Evolutionary conservation across 257 asterid genomes (phyloP).

Genomic region (Marsdenia floribunda): DNA sequence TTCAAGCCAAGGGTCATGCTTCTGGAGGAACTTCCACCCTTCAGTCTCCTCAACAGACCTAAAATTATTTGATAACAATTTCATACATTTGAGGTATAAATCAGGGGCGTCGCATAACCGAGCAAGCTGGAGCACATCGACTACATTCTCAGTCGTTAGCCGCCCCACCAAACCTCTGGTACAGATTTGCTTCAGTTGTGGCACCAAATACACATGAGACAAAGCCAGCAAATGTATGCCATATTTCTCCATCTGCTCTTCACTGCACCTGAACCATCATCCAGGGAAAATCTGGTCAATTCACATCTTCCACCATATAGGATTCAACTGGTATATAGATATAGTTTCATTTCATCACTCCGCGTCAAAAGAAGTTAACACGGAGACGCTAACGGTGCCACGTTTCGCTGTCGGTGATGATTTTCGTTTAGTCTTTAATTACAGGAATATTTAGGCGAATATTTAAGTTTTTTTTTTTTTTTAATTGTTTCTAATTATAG

Average conservation of each 20-base stretch:
- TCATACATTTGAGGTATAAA: conserved; percentile 70
- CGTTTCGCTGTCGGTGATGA: conserved; percentile 11
- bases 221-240: conserved; percentile 76
- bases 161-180: conserved; percentile 41
- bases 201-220: conserved; percentile 76
- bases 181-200: conserved; percentile 76
- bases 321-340: not conserved
- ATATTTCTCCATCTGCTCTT: conserved; percentile 69
- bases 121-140: conserved; percentile 85
- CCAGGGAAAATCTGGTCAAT: conserved; percentile 24
- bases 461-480: not conserved
- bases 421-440: not conserved
- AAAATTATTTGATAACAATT: conserved; percentile 41
- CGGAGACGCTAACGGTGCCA: not conserved
- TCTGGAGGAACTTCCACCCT: conserved; percentile 81
- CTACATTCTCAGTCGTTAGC: conserved; percentile 52
- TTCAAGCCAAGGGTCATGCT: conserved; percentile 76
- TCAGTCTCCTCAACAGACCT: conserved; percentile 68
- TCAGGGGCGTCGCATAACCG: conserved; percentile 85
- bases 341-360: not conserved
- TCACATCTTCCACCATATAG: not conserved
- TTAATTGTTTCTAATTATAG: no score
- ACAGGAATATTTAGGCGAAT: not conserved
- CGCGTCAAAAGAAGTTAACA: not conserved
- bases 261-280: conserved; percentile 48